Evolutionary conservation across 352 stramenopile genomes (phyloP), one percentile per base, ranked within the genome.

Genomic region (Globisporangium recalcitrans): DNA sequence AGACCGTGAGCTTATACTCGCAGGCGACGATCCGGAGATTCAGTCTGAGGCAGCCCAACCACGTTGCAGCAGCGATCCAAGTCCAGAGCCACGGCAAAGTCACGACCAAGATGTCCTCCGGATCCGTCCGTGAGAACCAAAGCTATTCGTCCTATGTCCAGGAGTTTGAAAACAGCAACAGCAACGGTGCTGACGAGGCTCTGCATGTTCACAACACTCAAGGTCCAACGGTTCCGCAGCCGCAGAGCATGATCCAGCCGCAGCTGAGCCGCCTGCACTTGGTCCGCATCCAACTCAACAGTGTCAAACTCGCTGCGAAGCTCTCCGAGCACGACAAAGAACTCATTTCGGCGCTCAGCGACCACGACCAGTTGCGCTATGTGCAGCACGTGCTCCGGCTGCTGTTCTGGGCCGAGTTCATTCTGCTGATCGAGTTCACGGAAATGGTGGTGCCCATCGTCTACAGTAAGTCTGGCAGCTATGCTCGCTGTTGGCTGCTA

Each of bases 401-500:
- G 1, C 56, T 64, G 47, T 32, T 59, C 24, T 7, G 58, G 29
- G 38, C 51, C 13, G 58, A 69, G 52, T 69, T 44, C 40, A 13
- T 65, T 11, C 27, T 69, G 29, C 63, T 69, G 1, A 34, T 69
- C 51, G 63, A 69, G 44, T 69, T 58, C 31, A 61, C 47, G 10
- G 63, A 69, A 29, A 51, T 69, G 34, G 58, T 65, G 16, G 58
- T 65, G 29, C 63, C 63, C 3, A 14, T 69, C 14, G 32, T 65
- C 29, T 68, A 68, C 32, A 32, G 66, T 72, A 54, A 38, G 51
- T 59, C 0, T 46, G 4, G 14, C 38, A 22, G 4, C 11, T 4
- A 4, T 10, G 9, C 10, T 13, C 2, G 38, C 38, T 9, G 3
- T 46, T 46, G 16, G 16, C 10, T 13, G 5, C 36, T 19, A n/a